Evolutionary conservation across 2,329 filamentous ascomycete species (phyloP), one percentile per base, ranked within the genome.

Genomic region (Dothideomycetidae sp.): DNA sequence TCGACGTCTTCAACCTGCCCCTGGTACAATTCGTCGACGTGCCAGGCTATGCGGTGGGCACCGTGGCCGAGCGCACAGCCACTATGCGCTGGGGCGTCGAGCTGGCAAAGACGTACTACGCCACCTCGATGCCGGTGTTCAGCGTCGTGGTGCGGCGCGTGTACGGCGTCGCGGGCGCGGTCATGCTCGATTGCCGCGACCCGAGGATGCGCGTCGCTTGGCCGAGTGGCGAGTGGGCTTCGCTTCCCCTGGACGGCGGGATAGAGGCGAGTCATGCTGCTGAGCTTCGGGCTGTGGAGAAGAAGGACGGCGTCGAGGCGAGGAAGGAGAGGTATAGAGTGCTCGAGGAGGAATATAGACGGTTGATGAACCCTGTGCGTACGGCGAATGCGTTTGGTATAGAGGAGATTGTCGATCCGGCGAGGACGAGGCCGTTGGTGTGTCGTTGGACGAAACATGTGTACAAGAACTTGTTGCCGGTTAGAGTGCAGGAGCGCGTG

Each of bases 1-100:
- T 71, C 43, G 74, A 78, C 47, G 63, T 77, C 30, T 75, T 78
- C 60, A 78, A 78, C 43, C 56, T 78, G 2, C 74, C 74, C 0
- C 58, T 77, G 3, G 41, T 78, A 5, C 74, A 78, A 48, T 76
- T 78, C 44, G 62, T 78, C 4, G 73, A 78, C 49, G 60, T 74
- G 2, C 73, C 69, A 3, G 70, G 74, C 1, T 78, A 77, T 44
- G 72, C 73, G 0, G 72, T 78, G 30, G 74, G 74, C 0, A 77
- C 73, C 0, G 62, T 70, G 0, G 73, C 74, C 2, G 74, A 78
- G 51, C 61, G 72, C 10, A 68, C 63, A 3, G 73, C 72, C 10
- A 77, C 73, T 0, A 78, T 78, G 74, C 63, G 72, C 36, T 73
- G 73, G 58, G 74, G 74, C 0, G 63, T 78, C 3, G 66, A 71